Evolutionary conservation across 805 yeast species (phyloP), one percentile per base, ranked within the genome.

Genomic region (Monosporozyma aquatica): DNA sequence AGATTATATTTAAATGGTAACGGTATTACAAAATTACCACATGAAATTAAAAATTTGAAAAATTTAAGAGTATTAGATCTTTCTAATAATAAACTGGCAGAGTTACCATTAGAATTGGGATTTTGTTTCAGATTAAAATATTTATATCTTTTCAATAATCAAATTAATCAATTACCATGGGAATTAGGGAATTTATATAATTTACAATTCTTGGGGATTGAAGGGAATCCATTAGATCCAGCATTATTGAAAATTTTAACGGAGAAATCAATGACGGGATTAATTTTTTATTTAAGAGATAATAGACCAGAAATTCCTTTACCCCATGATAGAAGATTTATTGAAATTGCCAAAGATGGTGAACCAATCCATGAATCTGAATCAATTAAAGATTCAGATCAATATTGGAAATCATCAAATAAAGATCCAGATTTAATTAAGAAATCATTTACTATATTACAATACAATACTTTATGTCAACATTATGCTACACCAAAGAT

Each of bases 391-490:
- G 30, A 30, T 15, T 29, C 42, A 9, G 28, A 37, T 26, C 28
- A 26, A 15, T 32, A 32, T 18, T 32, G 35, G 35, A 61, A 63
- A 7, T 68, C 64, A 38, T 53, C 65, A 5, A 48, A 47, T 27
- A 48, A 53, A 15, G 51, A 52, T 22, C 43, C 49, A 5, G 61
- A 55, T 28, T 40, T 58, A 27, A 40, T 43, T 8, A 63, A 61
- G 34, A 63, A 63, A 42, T 65, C 67, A 29, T 87, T 92, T 61
- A 82, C 95, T 1, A 67, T 89, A 37, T 72, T 87, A 74, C 78
- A 87, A 29, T 90, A 87, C 68, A 92, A 92, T 66, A 86, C 94
- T 2, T 70, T 92, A 59, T 92, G 98, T 63, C 97, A 90, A 60
- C 92, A 84, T 61, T 90, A 90, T 66, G 97, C 97, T 2, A 87